Percentiles rank a stretch among this genome's conserved stretches.
Evolutionary conservation across 2,329 filamentous ascomycete genomes (phyloP).

Genomic region (Cordyceps farinosa): DNA sequence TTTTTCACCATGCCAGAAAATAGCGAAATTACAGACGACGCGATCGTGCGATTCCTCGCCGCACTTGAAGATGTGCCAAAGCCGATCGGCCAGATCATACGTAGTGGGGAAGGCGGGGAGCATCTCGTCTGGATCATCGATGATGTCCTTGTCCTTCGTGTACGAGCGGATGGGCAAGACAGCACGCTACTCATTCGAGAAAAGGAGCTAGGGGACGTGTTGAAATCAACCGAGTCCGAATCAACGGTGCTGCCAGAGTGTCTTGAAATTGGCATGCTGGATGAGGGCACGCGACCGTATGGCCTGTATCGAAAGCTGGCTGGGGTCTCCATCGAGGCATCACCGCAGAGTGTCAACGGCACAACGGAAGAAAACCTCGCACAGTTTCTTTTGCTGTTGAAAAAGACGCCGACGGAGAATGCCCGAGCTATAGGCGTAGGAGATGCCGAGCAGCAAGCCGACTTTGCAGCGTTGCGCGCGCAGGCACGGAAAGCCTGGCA

Average conservation of each 20-base stretch:
- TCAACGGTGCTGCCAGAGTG: background rate
- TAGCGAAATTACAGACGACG: background rate
- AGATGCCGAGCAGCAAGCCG: background rate
- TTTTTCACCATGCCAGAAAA: background rate
- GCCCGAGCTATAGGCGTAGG: background rate
- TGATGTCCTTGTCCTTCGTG: slow-evolving; percentile 8
- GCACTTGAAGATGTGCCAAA: background rate
- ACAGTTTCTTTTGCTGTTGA: background rate
- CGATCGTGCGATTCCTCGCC: background rate
- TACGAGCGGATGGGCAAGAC: background rate
- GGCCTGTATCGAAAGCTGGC: slow-evolving; percentile 14
- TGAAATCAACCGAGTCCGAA: background rate
- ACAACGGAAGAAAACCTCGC: background rate
- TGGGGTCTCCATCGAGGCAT: slow-evolving; percentile 7
- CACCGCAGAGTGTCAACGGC: background rate
- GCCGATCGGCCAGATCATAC: background rate
- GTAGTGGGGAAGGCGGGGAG: slow-evolving; percentile 16
- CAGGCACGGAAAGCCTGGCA: background rate
- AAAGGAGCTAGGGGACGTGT: background rate
- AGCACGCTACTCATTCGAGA: background rate
- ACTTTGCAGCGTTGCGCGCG: background rate
- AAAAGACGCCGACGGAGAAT: background rate
- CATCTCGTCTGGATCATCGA: slow-evolving; percentile 14
- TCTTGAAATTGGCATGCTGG: background rate
- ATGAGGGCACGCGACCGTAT: background rate